A percentile compares a stretch with the other conserved stretches of the same genome.
phyloP scores from a whole-genome alignment of 371 early-diverging fungal genomes.

The Chytridium lagenaria region DNA sequence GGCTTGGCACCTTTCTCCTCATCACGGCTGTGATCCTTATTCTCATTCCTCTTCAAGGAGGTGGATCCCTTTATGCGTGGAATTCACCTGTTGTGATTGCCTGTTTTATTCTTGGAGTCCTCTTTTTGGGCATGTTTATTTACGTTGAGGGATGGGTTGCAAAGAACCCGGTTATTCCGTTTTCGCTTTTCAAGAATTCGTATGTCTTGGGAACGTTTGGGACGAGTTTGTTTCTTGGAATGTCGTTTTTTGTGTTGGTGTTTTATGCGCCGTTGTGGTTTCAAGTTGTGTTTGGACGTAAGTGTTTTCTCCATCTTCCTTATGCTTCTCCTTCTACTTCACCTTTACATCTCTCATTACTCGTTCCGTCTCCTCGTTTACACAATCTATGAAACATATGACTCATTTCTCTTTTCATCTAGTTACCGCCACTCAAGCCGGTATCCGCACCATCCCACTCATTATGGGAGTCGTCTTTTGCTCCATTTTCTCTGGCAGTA shows the following conservation, averaged over 20 bases:
- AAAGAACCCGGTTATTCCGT: conserved; percentile 49
- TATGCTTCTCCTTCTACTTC: neutral
- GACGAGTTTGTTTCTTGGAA: conserved; percentile 51
- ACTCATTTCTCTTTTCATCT: too few relatives aligned
- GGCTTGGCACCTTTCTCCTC: conserved; percentile 49
- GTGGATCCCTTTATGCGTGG: conserved; percentile 45
- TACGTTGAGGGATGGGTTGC: conserved; percentile 47
- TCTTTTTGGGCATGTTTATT: conserved; percentile 41
- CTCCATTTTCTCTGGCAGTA: conserved; percentile 21
- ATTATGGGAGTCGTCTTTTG: conserved; percentile 48
- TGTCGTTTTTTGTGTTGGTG: conserved; percentile 44
- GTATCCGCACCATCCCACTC: conserved; percentile 64
- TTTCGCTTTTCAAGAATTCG: conserved; percentile 40
- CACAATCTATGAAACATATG: too few relatives aligned
- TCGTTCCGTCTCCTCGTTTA: too few relatives aligned
- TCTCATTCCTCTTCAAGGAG: conserved; percentile 42
- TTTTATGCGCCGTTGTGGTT: conserved; percentile 79
- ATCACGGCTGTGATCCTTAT: conserved; percentile 24
- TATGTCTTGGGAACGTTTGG: conserved; percentile 31
- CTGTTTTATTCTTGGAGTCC: conserved; percentile 35
- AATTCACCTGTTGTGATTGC: conserved; percentile 36
- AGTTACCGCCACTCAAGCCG: conserved; percentile 60
- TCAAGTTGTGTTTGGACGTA: conserved; percentile 60
- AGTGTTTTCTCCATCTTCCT: neutral
- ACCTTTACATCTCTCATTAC: conserved; percentile 1